Conservation (phyloP, 257 asterid genomes). For the Scutellaria minor region DNA sequence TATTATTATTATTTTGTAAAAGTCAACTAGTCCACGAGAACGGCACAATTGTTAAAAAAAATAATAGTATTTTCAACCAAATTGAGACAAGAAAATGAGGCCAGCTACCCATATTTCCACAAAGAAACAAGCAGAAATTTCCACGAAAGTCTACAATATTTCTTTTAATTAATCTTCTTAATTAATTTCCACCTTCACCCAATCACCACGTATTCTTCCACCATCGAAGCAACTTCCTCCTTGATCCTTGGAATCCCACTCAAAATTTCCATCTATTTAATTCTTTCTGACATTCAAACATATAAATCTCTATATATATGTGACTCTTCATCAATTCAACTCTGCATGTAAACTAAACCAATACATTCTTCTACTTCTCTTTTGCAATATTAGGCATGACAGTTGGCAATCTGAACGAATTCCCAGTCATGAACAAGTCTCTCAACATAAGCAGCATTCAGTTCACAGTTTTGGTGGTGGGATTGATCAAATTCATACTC, state of each 20-base stretch:
- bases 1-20: not conserved
- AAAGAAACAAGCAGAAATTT: slow-evolving; percentile 8
- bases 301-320: slow-evolving; percentile 22
- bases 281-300: not conserved
- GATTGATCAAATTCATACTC: slow-evolving; percentile 40
- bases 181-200: slow-evolving; percentile 25
- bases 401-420: slow-evolving; percentile 34
- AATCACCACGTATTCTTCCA: slow-evolving; percentile 33
- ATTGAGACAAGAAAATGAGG: slow-evolving; percentile 37
- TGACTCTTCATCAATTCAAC: slow-evolving; percentile 7
- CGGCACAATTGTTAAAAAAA: not conserved
- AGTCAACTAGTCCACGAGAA: slow-evolving; percentile 30
- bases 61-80: slow-evolving; percentile 19
- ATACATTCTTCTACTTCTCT: too few species aligned
- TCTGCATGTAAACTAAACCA: not conserved
- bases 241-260: slow-evolving; percentile 4
- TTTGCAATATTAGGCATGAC: slow-evolving; percentile 37
- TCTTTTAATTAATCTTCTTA: not conserved
- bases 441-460: slow-evolving; percentile 37
- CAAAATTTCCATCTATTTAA: not conserved
- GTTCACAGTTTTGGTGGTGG: slow-evolving; percentile 38
- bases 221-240: slow-evolving; percentile 41
- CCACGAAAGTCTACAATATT: not conserved
- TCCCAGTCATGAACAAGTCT: slow-evolving; percentile 40
- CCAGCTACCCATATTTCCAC: slow-evolving; percentile 27